Conservation (phyloP, 2,329 filamentous ascomycete genomes). For the Sphaceloma murrayae region DNA sequence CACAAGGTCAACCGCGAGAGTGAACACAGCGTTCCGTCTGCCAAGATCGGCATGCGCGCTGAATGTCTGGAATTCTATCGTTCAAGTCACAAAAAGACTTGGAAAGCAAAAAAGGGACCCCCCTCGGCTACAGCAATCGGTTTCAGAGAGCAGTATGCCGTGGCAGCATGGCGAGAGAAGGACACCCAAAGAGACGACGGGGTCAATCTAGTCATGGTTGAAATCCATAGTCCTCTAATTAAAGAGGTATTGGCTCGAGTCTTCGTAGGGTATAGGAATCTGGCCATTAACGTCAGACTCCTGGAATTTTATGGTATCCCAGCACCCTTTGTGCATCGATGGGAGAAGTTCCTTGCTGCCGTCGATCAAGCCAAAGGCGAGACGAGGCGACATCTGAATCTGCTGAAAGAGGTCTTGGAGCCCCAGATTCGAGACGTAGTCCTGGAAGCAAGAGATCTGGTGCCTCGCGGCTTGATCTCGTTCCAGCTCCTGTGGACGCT, state of each 20-base stretch:
- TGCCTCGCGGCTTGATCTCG: constrained; percentile 26
- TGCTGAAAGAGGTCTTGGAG: constrained; percentile 23
- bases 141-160: no score
- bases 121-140: no score
- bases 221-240: constrained; percentile 30
- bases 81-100: no score
- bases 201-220: no score
- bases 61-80: no score
- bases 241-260: constrained; percentile 26
- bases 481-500: constrained; percentile 35
- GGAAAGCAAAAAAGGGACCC: no score
- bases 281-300: constrained; percentile 27
- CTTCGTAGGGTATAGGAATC: constrained; percentile 27
- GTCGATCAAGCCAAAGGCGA: constrained; percentile 21
- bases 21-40: no score
- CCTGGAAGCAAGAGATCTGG: constrained; percentile 21
- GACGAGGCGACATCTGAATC: constrained; percentile 21
- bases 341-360: constrained; percentile 24
- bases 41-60: no score
- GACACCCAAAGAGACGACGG: no score
- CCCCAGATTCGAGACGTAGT: constrained; percentile 17
- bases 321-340: constrained; percentile 30
- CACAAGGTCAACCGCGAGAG: no score
- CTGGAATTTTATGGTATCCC: constrained; percentile 30
- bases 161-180: no score